Conservation (phyloP, 495 filamentous ascomycete genomes). For the Sordaria brevicollis region DNA sequence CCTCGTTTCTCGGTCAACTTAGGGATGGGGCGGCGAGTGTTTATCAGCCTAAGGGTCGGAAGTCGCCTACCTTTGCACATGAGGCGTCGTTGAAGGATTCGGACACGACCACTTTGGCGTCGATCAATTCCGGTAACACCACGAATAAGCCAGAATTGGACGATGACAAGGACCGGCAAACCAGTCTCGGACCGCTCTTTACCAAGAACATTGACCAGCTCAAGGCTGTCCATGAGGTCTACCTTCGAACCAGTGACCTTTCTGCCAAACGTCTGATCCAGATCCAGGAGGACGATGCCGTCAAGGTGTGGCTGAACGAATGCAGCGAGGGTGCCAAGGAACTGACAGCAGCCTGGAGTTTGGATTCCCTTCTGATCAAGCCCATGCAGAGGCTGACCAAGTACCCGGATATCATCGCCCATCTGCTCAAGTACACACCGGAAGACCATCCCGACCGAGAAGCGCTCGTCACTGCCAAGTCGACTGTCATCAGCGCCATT, state of each 20-base stretch:
- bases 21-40: conserved; percentile 66
- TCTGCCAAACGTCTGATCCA: conserved; percentile 68
- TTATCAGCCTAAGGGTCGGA: conserved; percentile 47
- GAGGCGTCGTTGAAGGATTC: conserved; percentile 16
- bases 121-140: conserved; percentile 14
- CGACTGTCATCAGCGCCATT: conserved; percentile 58
- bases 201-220: conserved; percentile 59
- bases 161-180: conserved; percentile 57
- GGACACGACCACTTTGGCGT: conserved; percentile 21
- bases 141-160: conserved; percentile 24
- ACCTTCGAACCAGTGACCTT: conserved; percentile 74
- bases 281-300: conserved; percentile 61
- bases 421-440: conserved; percentile 70
- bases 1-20: conserved; percentile 62
- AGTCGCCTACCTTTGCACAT: conserved; percentile 24
- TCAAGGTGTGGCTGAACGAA: conserved; percentile 84
- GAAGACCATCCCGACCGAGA: conserved; percentile 71
- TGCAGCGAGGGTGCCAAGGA: conserved; percentile 82
- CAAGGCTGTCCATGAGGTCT: conserved; percentile 77
- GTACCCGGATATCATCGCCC: conserved; percentile 74
- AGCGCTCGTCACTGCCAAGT: conserved; percentile 50
- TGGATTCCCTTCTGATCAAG: conserved; percentile 91
- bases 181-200: conserved; percentile 73
- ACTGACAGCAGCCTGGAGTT: conserved; percentile 82
- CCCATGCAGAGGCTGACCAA: conserved; percentile 87